Evolutionary conservation across 2,329 filamentous ascomycete genomes (phyloP), one percentile per base, ranked within the genome.

Genomic region (Macrophomina tecta): DNA sequence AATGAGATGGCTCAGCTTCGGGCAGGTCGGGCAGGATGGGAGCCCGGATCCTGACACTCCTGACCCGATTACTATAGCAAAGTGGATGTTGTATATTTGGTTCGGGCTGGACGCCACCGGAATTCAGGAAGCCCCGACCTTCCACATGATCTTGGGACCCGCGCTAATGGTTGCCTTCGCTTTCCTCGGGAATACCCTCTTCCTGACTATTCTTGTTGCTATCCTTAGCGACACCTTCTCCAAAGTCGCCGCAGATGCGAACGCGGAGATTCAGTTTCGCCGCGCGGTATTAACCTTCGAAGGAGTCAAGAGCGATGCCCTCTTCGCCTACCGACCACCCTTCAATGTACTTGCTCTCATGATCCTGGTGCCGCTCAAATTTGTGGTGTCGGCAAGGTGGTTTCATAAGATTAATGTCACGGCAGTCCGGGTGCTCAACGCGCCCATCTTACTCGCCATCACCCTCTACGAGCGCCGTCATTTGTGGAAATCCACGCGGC

Each of bases 1-100:
- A 30, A 86, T 96, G 76, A 84, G 89, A 42, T 95, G 92, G 92
- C 86, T 96, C 8, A 88, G 88, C 68, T 75, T 79, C 69, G 77
- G 77, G 51, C 76, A 75, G 42, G 55, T 51, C 34, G 53, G 53
- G 16, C 32, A 34, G 3, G 45, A 65, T 7, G 60, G 51, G 3
- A 36, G 48, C 11, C 51, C 51, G 34, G 46, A 58, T 16, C 73
- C 72, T 48, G 53, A 55, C 30, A 51, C 28, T 3, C 46, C 58
- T 23, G 48, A 67, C 40, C 74, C 73, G 42, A 80, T 91, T 78
- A 91, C 89, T 1, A 93, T 95, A 69, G 88, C 88, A 52, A 93
- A 94, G 78, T 96, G 92, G 92, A 94, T 96, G 91, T 86, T 95
- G 1, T 95, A 91, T 86, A 94, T 96, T 70, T 96, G 92, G 92